phyloP scores from a whole-genome alignment of 768 basidiomycete genomes.

The Boletales sp. region DNA sequence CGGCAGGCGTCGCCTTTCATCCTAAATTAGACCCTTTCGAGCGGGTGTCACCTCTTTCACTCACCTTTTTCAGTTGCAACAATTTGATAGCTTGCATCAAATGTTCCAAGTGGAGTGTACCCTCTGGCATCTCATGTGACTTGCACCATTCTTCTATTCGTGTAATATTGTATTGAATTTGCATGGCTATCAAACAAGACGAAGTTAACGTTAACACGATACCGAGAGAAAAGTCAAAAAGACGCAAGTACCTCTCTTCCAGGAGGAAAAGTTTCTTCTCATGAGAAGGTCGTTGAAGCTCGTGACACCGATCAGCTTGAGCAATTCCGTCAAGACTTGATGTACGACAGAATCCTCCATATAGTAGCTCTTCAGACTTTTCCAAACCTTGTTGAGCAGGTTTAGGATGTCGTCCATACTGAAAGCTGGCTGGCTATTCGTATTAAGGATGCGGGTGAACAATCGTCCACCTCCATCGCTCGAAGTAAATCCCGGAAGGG shows the following conservation, averaged over 20 bases:
- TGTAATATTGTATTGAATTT: constrained; percentile 99
- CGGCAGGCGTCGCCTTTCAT: constrained; percentile 78
- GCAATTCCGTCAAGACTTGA: constrained; percentile 90
- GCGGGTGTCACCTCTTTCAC: constrained; percentile 7
- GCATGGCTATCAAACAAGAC: constrained; percentile 71
- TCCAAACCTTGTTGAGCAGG: constrained; percentile 96
- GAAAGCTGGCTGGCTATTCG: constrained; percentile 84
- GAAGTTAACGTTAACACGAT: constrained; percentile 1
- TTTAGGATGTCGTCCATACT: constrained; percentile 99
- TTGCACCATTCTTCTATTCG: constrained; percentile 99
- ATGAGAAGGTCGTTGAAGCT: constrained; percentile 98
- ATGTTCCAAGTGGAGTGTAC: constrained; percentile 94
- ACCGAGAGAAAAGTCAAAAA: background rate
- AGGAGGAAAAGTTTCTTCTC: constrained; percentile 98
- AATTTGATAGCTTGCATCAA: constrained; percentile 99
- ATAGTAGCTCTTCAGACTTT: constrained; percentile 96
- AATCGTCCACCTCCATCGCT: constrained; percentile 90
- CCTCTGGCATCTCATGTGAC: constrained; percentile 99
- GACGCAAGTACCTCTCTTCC: constrained; percentile 83
- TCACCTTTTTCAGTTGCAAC: constrained; percentile 93
- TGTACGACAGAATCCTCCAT: constrained; percentile 97
- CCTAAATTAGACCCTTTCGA: constrained; percentile 6
- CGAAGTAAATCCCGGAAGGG: constrained; percentile 95
- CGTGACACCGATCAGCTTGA: constrained; percentile 93
- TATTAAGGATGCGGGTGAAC: constrained; percentile 88